A percentile compares a stretch with the other conserved stretches of the same genome.
These are phyloP conservation scores for Dictyostelium purpureum DNA, from an alignment of 78 protist species.

Conservation along the genomic window DNA sequence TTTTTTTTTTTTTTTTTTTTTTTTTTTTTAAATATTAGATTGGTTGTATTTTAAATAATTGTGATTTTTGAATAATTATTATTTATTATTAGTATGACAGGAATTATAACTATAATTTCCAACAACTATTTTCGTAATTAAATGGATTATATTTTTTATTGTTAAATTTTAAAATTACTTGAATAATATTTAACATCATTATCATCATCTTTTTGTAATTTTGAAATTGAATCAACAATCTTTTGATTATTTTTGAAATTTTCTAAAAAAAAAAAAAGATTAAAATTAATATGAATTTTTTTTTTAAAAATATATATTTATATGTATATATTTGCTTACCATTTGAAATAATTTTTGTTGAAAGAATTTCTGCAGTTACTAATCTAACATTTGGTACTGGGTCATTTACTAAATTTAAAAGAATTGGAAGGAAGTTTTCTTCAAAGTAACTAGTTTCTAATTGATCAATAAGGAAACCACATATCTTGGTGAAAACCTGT, in stretches of 20 bases:
- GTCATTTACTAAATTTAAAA: slow-evolving; percentile 16
- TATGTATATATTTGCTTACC: neutral
- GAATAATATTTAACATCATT: slow-evolving; percentile 66
- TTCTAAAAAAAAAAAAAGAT: neutral
- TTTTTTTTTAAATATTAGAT: too few species aligned
- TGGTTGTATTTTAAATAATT: too few species aligned
- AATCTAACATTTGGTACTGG: slow-evolving; percentile 73
- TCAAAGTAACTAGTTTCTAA: slow-evolving; percentile 46
- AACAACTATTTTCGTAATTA: too few species aligned
- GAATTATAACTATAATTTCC: too few species aligned
- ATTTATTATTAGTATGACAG: too few species aligned
- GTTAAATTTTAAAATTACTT: too few species aligned
- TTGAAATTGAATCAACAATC: neutral
- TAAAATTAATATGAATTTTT: neutral
- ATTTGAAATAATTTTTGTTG: slow-evolving; percentile 16
- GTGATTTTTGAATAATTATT: too few species aligned
- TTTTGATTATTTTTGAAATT: slow-evolving; percentile 9
- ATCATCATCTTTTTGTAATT: slow-evolving; percentile 44
- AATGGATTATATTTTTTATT: too few species aligned
- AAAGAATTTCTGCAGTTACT: slow-evolving; percentile 48
- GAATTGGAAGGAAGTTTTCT: slow-evolving; percentile 17
- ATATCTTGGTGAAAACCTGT: slow-evolving; percentile 62
- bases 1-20: too few species aligned
- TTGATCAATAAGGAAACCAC: slow-evolving; percentile 47
- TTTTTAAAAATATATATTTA: neutral